Conservation (phyloP, 768 basidiomycete species). For the Tremella fuciformis region DNA sequence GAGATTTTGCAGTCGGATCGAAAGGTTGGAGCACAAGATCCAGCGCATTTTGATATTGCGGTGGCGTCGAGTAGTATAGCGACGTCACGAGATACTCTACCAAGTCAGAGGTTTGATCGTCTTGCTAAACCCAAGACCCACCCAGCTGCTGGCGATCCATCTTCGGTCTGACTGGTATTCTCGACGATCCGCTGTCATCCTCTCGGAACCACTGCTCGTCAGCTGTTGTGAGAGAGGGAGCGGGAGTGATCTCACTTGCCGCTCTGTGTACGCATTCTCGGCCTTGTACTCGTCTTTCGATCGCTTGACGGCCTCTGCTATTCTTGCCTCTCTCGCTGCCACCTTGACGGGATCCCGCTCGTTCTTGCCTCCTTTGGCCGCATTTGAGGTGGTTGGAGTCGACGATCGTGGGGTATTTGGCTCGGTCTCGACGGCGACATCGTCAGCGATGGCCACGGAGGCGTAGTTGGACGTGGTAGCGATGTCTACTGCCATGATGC, state of each 20-base stretch:
- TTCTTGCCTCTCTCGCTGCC: constrained; percentile 22
- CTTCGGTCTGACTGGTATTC: constrained; percentile 15
- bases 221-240: background rate
- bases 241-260: constrained; percentile 24
- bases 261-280: constrained; percentile 41
- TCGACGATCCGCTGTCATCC: constrained; percentile 2
- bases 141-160: constrained; percentile 32
- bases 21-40: constrained; percentile 16
- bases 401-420: background rate
- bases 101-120: background rate
- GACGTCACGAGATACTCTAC: constrained; percentile 30
- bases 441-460: background rate
- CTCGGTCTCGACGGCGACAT: background rate
- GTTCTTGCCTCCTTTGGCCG: background rate
- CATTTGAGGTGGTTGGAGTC: background rate
- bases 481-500: background rate
- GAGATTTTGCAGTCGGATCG: constrained; percentile 15
- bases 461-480: constrained; percentile 1
- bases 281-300: constrained; percentile 37
- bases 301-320: constrained; percentile 38
- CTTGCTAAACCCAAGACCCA: background rate
- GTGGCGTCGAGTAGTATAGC: constrained; percentile 27
- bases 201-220: constrained; percentile 16
- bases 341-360: constrained; percentile 7
- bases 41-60: constrained; percentile 21